Base-by-base conservation (phyloP, 805 yeast genomes). In the Metschnikowia peoriensis region DNA sequence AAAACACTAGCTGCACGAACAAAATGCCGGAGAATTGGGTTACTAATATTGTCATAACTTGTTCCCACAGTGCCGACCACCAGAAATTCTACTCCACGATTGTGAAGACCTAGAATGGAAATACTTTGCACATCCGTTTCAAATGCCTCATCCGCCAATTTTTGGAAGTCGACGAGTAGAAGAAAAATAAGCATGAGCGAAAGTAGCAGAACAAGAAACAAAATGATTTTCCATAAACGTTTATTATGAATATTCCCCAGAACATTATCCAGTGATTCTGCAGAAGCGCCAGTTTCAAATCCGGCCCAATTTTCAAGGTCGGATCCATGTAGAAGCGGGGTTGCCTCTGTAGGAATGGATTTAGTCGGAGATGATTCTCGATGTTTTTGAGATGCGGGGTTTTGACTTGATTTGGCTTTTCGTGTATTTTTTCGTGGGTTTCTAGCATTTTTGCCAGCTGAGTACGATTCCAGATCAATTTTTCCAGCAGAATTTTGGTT, bases 1-100 rank as follows among this genome's bases (percentile, higher is more conserved):
- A 65, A 8, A 1, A 60, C 41, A 2, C 69, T 66, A 0, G 62
- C 63, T 1, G 60, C 29, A 43, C 61, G 63, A 29, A 68, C 49
- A 1, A 64, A 38, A 28, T 53, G 47, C 22, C 64, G 58, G 47
- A 66, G 66, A 3, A 70, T 8, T 2, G 45, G 17, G 46, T 61
- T 67, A 34, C 57, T 27, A 7, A 72, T 58, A 8, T 60, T 51
- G 45, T 61, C 65, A 54, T 72, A 73, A 54, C 71, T 52, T 14
- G 72, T 58, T 6, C 54, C 42, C 2, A 72, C 48, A 0, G 63
- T 46, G 3, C 70, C 71, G 5, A 57, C 53, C 15, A 72, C 65
- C 47, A 65, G 69, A 17, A 69, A 58, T 22, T 64, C 59, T 6
- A 70, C 43, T 2, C 78, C 77, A 7, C 48, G 44, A 15, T 62